Evolutionary conservation across 148 eudicot species (phyloP).

Genomic region (Suaeda aralocaspica): DNA sequence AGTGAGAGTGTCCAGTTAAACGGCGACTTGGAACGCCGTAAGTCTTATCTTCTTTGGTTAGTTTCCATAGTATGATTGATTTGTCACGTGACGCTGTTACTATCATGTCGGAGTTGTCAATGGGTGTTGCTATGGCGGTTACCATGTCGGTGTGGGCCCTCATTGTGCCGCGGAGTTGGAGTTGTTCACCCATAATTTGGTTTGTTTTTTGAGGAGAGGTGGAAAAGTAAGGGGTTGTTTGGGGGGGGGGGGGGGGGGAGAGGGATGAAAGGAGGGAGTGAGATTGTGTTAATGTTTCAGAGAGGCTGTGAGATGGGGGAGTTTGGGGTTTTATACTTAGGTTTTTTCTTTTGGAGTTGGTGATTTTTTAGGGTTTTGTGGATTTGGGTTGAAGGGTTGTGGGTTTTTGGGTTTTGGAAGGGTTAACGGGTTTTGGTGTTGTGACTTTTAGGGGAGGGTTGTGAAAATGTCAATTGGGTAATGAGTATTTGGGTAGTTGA

Average conservation of each 20-base stretch:
- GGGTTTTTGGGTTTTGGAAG: conserved; percentile 20
- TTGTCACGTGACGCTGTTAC: conserved; percentile 54
- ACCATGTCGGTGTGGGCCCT: conserved; percentile 63
- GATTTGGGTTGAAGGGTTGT: too few relatives aligned
- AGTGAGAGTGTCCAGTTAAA: conserved; percentile 71
- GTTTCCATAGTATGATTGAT: conserved; percentile 44
- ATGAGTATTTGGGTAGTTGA: too few relatives aligned
- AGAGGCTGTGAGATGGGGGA: background rate
- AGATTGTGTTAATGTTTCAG: too few relatives aligned
- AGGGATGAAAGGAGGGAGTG: background rate
- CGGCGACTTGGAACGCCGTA: conserved; percentile 70
- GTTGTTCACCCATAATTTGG: conserved; percentile 38
- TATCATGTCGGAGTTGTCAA: conserved; percentile 56
- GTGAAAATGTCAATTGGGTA: too few relatives aligned
- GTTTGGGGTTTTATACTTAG: background rate
- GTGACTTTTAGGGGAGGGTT: too few relatives aligned
- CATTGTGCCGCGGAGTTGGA: conserved; percentile 46
- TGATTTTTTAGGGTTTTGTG: too few relatives aligned
- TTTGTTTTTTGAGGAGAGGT: too few relatives aligned
- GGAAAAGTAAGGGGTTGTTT: background rate
- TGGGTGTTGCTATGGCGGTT: conserved; percentile 54
- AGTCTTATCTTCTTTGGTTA: conserved; percentile 40
- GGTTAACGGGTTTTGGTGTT: too few relatives aligned
- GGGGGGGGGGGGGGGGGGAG: background rate
- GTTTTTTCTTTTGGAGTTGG: too few relatives aligned